Evolutionary conservation across 2,329 filamentous ascomycete species (phyloP), one percentile per base, ranked within the genome.

Genomic region (Diaporthe australafricana): DNA sequence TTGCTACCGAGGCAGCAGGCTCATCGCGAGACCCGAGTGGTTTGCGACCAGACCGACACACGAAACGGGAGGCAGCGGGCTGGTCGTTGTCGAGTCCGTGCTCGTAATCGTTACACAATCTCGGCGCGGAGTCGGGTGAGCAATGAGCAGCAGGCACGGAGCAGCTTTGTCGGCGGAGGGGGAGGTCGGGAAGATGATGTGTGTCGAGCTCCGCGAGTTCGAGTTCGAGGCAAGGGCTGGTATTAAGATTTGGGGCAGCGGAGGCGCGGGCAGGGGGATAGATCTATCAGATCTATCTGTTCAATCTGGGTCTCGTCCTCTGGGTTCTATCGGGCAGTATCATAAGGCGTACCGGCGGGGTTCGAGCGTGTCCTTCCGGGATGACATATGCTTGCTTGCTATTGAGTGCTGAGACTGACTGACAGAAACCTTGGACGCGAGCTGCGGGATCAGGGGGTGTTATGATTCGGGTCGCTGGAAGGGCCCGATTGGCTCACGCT

Each of bases 1-100:
- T 69, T 45, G 55, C 48, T 70, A 48, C 65, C 56, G 66, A 72
- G 50, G 30, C 38, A 53, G 57, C 48, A 68, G 55, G 62, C 48
- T 52, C 72, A 68, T 71, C 40, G 63, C 72, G 62, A 52, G 62
- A 16, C 55, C 25, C 47, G 16, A 45, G 40, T 57, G 50, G 67
- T 35, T 40, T 63, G 48, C 32, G 47, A 53, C 56, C 35, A 56
- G 50, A 35, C 30, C 22, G 42, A 42, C 53, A 57, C 40, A 42
- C 55, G 53, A 35, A 48, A 57, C 30, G 20, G 60, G 57, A n/a
- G 57, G 52, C 4, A 12, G 40, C 57, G 40, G 57, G 57, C 27
- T 27, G 45, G 6, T 25, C 3, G 42, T 35, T n/a, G 20, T 63
- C 60, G 42, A 45, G 42, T 48, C 60, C 60, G 60, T 63, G 60